These are phyloP conservation scores for Piper betle DNA, from an alignment of 164 flowering plant genomes.

Conservation along the genomic window DNA sequence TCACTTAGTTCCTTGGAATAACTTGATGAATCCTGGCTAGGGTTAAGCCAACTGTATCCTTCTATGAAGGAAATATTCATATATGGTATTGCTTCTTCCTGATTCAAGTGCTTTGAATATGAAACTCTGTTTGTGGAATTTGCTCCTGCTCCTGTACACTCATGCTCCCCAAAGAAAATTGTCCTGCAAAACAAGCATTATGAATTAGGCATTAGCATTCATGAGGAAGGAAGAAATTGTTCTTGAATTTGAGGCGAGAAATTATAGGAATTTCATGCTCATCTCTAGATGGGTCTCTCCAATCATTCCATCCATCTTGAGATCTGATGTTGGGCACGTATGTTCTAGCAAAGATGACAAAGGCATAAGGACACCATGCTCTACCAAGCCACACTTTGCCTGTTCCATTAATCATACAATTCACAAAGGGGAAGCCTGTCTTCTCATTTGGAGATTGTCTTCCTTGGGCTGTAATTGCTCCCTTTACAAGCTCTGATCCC, in stretches of 20 bases:
- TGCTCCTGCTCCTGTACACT: constrained; percentile 56
- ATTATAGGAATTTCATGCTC: constrained; percentile 18
- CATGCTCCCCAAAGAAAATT: constrained; percentile 62
- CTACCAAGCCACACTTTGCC: constrained; percentile 72
- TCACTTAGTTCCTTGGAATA: not conserved
- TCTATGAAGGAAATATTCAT: constrained; percentile 49
- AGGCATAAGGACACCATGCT: constrained; percentile 66
- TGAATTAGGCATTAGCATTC: not conserved
- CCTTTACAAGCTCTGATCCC: constrained; percentile 26
- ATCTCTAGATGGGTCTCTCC: constrained; percentile 38
- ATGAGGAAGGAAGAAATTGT: not conserved
- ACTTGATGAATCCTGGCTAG: constrained; percentile 1
- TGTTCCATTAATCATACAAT: constrained; percentile 45
- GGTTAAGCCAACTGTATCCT: constrained; percentile 56
- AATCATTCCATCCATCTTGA: constrained; percentile 48
- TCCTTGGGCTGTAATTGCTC: constrained; percentile 66
- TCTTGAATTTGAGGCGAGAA: constrained; percentile 4
- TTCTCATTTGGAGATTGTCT: constrained; percentile 32
- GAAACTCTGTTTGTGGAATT: constrained; percentile 30
- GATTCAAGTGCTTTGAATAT: constrained; percentile 40
- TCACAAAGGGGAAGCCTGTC: constrained; percentile 68
- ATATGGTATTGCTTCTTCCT: constrained; percentile 37
- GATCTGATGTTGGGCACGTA: constrained; percentile 52
- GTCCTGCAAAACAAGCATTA: constrained; percentile 25
- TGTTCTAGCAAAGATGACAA: constrained; percentile 51